Conservation (phyloP, 75 land plant genomes). For the Cupressus sempervirens region DNA sequence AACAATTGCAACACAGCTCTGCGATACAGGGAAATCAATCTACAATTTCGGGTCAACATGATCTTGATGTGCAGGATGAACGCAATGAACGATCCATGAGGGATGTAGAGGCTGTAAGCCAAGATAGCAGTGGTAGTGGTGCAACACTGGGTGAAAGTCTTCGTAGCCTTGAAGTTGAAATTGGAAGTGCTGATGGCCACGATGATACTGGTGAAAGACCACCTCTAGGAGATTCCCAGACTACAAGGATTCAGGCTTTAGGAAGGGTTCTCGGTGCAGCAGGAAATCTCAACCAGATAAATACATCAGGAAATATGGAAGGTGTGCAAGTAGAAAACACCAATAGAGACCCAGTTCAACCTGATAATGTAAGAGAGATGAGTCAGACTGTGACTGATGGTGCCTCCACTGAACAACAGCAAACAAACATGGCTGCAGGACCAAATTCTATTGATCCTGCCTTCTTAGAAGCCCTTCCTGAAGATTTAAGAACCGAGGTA, state of each 20-base stretch:
- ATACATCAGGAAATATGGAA: constrained; percentile 47
- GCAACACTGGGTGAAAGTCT: constrained; percentile 95
- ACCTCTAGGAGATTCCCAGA: constrained; percentile 39
- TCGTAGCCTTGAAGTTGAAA: constrained; percentile 94
- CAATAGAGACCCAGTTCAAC: constrained; percentile 37
- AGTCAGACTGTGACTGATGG: constrained; percentile 29
- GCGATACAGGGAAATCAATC: background rate
- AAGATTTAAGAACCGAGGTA: constrained; percentile 94
- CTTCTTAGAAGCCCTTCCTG: constrained; percentile 97
- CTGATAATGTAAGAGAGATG: constrained; percentile 7
- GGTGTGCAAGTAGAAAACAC: constrained; percentile 41
- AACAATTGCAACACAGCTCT: background rate
- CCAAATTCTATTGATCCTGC: constrained; percentile 92
- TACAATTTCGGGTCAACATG: constrained; percentile 25
- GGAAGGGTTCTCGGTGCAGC: constrained; percentile 10
- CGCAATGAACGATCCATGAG: constrained; percentile 58
- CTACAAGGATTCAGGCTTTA: constrained; percentile 16
- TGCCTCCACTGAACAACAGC: constrained; percentile 35
- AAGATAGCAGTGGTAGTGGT: constrained; percentile 93
- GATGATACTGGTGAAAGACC: constrained; percentile 72
- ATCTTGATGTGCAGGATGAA: constrained; percentile 74
- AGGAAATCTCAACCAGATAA: constrained; percentile 26
- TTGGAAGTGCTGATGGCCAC: constrained; percentile 98
- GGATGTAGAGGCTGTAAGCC: constrained; percentile 87
- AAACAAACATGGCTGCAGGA: constrained; percentile 27